Percentiles rank a stretch among this genome's conserved stretches.
Evolutionary conservation across 1,284 basidiomycete genomes (phyloP).

Genomic region (Anthracocystis panici-leucophaei): DNA sequence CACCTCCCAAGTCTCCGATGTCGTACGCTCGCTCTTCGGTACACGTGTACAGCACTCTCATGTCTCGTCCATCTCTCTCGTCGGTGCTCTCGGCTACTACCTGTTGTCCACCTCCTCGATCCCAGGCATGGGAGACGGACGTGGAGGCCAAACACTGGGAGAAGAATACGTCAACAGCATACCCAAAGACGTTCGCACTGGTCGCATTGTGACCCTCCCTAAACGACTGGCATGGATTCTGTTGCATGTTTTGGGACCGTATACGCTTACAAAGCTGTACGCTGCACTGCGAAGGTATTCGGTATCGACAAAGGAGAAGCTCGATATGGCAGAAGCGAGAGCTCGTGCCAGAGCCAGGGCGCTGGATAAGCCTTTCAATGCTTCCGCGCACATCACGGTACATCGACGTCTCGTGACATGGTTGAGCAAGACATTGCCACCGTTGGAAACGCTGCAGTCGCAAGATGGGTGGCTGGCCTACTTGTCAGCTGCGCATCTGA

Average conservation of each 20-base stretch:
- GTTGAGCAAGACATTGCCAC: conserved; percentile 53
- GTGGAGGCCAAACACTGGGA: conserved; percentile 70
- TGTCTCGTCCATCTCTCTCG: conserved; percentile 61
- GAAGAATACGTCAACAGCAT: conserved; percentile 71
- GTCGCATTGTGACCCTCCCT: conserved; percentile 55
- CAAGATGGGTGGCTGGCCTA: conserved; percentile 64
- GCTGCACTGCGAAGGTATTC: conserved; percentile 48
- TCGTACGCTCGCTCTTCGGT: conserved; percentile 67
- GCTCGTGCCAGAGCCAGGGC: conserved; percentile 27
- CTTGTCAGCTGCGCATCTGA: conserved; percentile 68
- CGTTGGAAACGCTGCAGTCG: conserved; percentile 64
- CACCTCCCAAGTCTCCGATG: conserved; percentile 67
- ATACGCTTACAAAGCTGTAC: conserved; percentile 62
- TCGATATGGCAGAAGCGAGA: conserved; percentile 20
- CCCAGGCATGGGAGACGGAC: conserved; percentile 27
- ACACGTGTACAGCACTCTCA: conserved; percentile 68
- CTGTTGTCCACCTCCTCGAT: conserved; percentile 62
- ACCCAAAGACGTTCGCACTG: conserved; percentile 58
- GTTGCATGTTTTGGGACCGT: conserved; percentile 67
- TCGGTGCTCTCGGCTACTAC: conserved; percentile 68
- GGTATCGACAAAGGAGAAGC: conserved; percentile 10
- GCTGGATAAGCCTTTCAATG: conserved; percentile 14
- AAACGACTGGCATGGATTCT: conserved; percentile 62
- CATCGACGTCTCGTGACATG: conserved; percentile 23
- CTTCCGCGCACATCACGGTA: neutral